Conservation (phyloP, 2,329 filamentous ascomycete genomes). For the Arachnomyces sp. region DNA sequence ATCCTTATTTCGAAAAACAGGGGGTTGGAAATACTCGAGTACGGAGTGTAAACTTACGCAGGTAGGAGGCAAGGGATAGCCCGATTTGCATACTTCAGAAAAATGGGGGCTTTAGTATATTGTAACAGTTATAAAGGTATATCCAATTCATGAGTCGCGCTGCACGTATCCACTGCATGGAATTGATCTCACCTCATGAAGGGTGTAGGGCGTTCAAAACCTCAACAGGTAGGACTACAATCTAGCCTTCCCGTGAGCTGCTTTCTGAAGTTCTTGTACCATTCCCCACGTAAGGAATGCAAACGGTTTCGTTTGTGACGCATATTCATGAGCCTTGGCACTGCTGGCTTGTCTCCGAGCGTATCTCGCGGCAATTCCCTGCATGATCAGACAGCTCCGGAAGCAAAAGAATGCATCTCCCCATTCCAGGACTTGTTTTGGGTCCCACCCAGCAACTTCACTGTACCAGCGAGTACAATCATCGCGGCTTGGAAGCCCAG, state of each 20-base stretch:
- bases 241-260: conserved; percentile 31
- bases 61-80: no score
- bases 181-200: background rate
- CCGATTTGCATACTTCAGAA: no score
- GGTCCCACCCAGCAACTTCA: conserved; percentile 63
- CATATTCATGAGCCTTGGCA: conserved; percentile 67
- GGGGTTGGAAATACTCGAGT: no score
- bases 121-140: no score
- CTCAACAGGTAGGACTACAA: conserved; percentile 29
- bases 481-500: conserved; percentile 56
- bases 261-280: conserved; percentile 46
- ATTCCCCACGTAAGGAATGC: conserved; percentile 71
- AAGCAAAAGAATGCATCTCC: conserved; percentile 56
- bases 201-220: background rate
- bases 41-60: no score
- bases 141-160: no score
- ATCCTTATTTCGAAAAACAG: no score
- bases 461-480: conserved; percentile 59
- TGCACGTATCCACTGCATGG: no score
- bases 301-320: conserved; percentile 58
- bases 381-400: conserved; percentile 56
- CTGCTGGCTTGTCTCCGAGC: conserved; percentile 85
- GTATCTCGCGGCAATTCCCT: conserved; percentile 86
- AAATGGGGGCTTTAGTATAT: no score
- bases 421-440: conserved; percentile 51